Evolutionary conservation across 805 yeast genomes (phyloP), one percentile per base, ranked within the genome.

Genomic region (Jamesozyma jinghongensis): DNA sequence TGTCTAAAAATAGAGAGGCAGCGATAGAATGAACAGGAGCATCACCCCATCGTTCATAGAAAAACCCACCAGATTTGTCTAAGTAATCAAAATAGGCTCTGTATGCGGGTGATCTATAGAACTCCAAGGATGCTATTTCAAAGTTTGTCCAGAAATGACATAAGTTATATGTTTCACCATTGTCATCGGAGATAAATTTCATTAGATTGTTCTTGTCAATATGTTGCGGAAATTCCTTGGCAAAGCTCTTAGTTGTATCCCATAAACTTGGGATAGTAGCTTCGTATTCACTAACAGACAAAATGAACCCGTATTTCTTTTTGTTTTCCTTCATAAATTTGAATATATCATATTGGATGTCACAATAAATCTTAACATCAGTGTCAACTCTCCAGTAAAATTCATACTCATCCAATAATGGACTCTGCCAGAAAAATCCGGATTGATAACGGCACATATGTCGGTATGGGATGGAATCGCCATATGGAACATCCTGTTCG

Each of bases 31-130:
- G 94, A n/a, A 85, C 75, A 3, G 94, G 94, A 0, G 94, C 95
- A 62, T 85, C 95, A 17, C 95, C 95, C 94, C 95, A 85, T 49
- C 95, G 70, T 64, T 85, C 92, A 56, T 83, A 82, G 59, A 75
- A 84, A 58, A 84, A 84, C 1, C 94, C 94, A 42, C 94, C 94
- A 3, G 73, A 58, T 36, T 60, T 44, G 56, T 84, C 94, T 34
- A 84, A 65, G 55, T 65, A 65, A 18, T 81, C 67, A 56, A 83
- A 83, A 61, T 73, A 81, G 7, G 70, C 66, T 34, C 69, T 66
- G 61, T 81, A 83, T 17, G 71, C 68, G 29, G 68, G 59, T 0
- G 75, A 66, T 48, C 86, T 67, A 74, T 79, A 79, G 46, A 83
- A 74, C 39, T 78, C 80, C 54, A 83, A 67, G 44, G 80, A 81